These are phyloP conservation scores for Metschnikowia arizonensis DNA, from an alignment of 805 yeast genomes.

Conservation along the genomic window DNA sequence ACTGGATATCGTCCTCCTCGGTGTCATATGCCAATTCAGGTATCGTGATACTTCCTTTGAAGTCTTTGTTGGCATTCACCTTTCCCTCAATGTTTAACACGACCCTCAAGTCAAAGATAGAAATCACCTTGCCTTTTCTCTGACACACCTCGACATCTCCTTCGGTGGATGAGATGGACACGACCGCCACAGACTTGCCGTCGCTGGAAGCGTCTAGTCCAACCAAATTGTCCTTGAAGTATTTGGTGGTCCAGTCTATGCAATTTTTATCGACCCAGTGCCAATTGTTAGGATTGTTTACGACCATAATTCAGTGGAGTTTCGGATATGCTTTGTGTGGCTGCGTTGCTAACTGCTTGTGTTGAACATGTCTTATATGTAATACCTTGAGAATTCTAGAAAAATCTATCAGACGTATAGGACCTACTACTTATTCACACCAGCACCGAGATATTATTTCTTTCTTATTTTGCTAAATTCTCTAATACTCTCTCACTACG, in stretches of 20 bases:
- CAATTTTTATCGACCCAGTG: conserved; percentile 99
- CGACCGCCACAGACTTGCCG: conserved; percentile 32
- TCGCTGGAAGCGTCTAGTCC: conserved; percentile 42
- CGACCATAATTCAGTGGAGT: conserved; percentile 61
- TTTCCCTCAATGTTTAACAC: conserved; percentile 55
- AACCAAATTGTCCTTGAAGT: conserved; percentile 60
- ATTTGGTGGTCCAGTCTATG: conserved; percentile 80
- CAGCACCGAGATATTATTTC: background rate
- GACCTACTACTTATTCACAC: background rate
- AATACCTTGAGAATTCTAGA: conserved; percentile 5
- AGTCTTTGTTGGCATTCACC: conserved; percentile 25
- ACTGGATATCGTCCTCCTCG: conserved; percentile 79
- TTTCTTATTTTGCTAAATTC: background rate
- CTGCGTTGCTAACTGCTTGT: background rate
- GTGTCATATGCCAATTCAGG: conserved; percentile 96
- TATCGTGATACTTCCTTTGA: conserved; percentile 69
- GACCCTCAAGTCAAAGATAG: conserved; percentile 77
- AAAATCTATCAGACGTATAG: conserved; percentile 1
- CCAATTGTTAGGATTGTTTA: conserved; percentile 97
- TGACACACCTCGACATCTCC: conserved; percentile 98
- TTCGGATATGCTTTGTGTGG: background rate
- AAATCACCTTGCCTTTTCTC: conserved; percentile 93
- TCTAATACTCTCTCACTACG: background rate
- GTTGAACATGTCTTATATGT: conserved; percentile 2
- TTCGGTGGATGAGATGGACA: conserved; percentile 57